These are phyloP conservation scores for Cladophialophora bantiana DNA, from an alignment of 2,329 filamentous ascomycete genomes.

Conservation along the genomic window DNA sequence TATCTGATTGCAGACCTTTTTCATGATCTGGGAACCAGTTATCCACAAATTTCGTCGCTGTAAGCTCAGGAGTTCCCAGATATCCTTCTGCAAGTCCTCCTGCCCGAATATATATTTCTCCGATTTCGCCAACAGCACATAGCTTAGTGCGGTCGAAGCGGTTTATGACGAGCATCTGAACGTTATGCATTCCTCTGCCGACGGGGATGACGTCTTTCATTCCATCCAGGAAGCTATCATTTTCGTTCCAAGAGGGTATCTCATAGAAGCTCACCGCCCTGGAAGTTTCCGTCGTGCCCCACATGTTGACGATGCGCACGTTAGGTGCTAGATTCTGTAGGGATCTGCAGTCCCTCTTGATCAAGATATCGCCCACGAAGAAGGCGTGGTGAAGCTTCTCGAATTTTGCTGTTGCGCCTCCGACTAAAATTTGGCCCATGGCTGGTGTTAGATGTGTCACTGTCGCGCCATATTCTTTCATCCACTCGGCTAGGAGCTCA, in stretches of 20 bases:
- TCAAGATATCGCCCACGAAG: constrained; percentile 91
- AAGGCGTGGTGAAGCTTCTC: constrained; percentile 79
- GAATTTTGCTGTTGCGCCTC: constrained; percentile 78
- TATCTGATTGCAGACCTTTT: constrained; percentile 71
- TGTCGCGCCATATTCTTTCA: constrained; percentile 74
- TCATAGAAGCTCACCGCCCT: constrained; percentile 83
- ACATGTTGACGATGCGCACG: constrained; percentile 81
- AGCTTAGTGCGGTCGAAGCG: constrained; percentile 70
- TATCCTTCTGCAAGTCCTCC: constrained; percentile 86
- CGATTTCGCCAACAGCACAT: constrained; percentile 80
- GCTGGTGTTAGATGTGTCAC: constrained; percentile 92
- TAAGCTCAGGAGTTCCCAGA: constrained; percentile 67
- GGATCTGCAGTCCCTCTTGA: constrained; percentile 78
- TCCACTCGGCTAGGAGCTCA: constrained; percentile 88
- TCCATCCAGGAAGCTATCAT: constrained; percentile 68
- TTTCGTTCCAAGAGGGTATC: constrained; percentile 69
- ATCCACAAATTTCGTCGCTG: constrained; percentile 75
- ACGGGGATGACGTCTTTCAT: constrained; percentile 81
- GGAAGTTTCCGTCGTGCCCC: constrained; percentile 86
- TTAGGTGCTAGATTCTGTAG: constrained; percentile 80
- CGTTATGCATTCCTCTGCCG: constrained; percentile 84
- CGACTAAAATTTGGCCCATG: constrained; percentile 95
- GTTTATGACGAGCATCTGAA: constrained; percentile 85
- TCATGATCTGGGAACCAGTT: constrained; percentile 86
- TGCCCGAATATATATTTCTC: constrained; percentile 83